A percentile compares a stretch with the other conserved stretches of the same genome.
Evolutionary conservation across 2,329 filamentous ascomycete genomes (phyloP).

Genomic region (Fusarium nodosum): DNA sequence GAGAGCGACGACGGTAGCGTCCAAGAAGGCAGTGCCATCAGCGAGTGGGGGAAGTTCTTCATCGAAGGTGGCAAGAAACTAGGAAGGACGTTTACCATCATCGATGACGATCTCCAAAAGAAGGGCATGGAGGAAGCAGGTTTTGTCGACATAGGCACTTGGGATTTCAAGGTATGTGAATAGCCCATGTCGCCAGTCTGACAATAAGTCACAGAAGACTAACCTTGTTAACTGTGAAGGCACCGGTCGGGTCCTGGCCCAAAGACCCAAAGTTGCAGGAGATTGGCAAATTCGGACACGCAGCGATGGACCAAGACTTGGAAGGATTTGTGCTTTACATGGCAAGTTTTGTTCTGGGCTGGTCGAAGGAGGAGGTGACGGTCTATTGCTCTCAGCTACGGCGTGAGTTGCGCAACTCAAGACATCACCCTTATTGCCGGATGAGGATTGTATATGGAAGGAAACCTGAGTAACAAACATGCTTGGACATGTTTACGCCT

Average conservation of each 20-base stretch:
- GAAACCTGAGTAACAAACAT: slow-evolving; percentile 9
- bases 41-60: slow-evolving; percentile 14
- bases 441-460: slow-evolving; percentile 20
- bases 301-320: slow-evolving; percentile 19
- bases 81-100: slow-evolving; percentile 8
- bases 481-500: too few species aligned
- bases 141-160: slow-evolving; percentile 4
- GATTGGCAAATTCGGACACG: slow-evolving; percentile 14
- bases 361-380: slow-evolving; percentile 23
- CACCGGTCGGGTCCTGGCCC: slow-evolving; percentile 11
- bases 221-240: not conserved
- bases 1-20: slow-evolving; percentile 9
- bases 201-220: not conserved
- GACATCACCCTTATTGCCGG: slow-evolving; percentile 27
- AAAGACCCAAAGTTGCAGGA: slow-evolving; percentile 18
- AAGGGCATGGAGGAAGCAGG: slow-evolving; percentile 13
- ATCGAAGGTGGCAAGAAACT: slow-evolving; percentile 7
- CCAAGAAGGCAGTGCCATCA: not conserved
- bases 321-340: slow-evolving; percentile 23
- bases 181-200: too few species aligned
- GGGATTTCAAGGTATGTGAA: slow-evolving; percentile 8
- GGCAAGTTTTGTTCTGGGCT: slow-evolving; percentile 26
- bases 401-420: slow-evolving; percentile 8
- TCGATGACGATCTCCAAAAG: slow-evolving; percentile 12
- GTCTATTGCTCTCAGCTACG: slow-evolving; percentile 34